Base-by-base conservation (phyloP, 1,284 basidiomycete species). In the Afroboletus lepidellus region DNA sequence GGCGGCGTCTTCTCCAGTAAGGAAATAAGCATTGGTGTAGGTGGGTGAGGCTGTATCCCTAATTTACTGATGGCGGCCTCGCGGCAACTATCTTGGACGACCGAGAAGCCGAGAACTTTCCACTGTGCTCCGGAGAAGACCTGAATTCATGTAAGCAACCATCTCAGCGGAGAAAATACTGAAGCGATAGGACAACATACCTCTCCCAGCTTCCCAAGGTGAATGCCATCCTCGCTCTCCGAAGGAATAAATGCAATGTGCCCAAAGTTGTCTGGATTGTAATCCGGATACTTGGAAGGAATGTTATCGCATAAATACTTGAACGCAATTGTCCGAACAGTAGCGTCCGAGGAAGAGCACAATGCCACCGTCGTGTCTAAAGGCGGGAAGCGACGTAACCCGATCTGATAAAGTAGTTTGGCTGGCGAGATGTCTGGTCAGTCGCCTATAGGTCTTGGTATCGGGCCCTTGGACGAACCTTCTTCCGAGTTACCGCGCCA, bases 401-500 rank as follows among this genome's bases (percentile, higher is more conserved):
- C 39, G 1, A 51, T 38, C 13, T n/a, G 8, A 6, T 51, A 51
- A n/a, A 51, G 25, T 11, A 51, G 12, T 36, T 12, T 25, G 9
- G 32, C 50, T 51, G 29, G 25, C 18, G 41, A 27, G 16, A 5
- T 4, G 25, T 38, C 8, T 44, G 8, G 8, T 64, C n/a, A 58
- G 30, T 36, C 15, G 5, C 33, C 1, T 8, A n/a, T 23, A 4
- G 5, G n/a, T 11, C 0, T 2, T 7, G 8, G 1, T 3, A 21
- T 0, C 37, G 34, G 16, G 5, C 18, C 39, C 25, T 16, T 3
- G 11, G 23, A 60, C 74, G 37, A 46, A 89, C 93, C 92, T 84
- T 97, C 94, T 25, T 93, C 90, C 0, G 91, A 92, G 20, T 77
- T 80, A 3, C 77, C 69, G 49, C 81, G 78, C 94, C 94, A 97